phyloP scores from a whole-genome alignment of 768 basidiomycete genomes.

The Pleurotus platypus region DNA sequence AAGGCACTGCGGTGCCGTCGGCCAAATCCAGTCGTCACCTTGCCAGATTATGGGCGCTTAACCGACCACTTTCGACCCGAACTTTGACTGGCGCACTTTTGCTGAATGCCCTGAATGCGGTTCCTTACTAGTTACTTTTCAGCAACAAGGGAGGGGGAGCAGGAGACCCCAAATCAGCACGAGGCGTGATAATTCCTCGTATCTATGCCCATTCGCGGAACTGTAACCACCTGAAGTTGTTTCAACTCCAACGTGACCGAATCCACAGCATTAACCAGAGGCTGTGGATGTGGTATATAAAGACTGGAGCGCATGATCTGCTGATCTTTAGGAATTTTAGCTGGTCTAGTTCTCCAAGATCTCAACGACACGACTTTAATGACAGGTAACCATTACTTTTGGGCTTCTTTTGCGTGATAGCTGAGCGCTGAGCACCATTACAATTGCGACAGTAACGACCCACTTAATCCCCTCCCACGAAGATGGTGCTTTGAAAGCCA shows the following conservation, averaged over 20 bases:
- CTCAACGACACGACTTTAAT: conserved; percentile 7
- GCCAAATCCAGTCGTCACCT: background rate
- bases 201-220: no score
- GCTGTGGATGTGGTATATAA: conserved; percentile 1
- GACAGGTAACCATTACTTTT: conserved; percentile 2
- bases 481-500: conserved; percentile 11
- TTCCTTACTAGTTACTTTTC: no score
- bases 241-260: background rate
- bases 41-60: background rate
- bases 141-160: no score
- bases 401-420: background rate
- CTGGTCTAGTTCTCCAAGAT: conserved; percentile 9
- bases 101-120: no score
- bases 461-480: background rate
- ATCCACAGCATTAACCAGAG: background rate
- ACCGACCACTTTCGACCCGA: background rate
- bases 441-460: background rate
- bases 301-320: background rate
- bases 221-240: conserved; percentile 6
- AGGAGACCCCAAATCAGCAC: background rate
- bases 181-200: background rate
- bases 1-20: background rate
- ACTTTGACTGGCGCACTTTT: no score
- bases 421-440: background rate
- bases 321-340: conserved; percentile 3